Conservation (phyloP, 176 grass and related monocot species). For the Alopecurus myosuroides region DNA sequence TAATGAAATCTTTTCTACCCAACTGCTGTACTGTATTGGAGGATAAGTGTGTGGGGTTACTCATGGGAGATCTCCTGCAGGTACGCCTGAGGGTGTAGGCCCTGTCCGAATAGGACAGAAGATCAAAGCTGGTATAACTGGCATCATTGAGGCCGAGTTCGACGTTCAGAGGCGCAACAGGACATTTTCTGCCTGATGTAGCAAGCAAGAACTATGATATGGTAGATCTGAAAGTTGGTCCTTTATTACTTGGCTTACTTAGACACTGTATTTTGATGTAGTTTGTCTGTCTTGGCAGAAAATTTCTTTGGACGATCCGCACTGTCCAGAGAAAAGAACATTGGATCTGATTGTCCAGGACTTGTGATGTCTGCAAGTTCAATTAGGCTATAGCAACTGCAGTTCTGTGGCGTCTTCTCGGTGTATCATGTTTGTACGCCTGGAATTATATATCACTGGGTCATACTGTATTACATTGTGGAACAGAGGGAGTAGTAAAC, state of each 20-base stretch:
- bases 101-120: slow-evolving; percentile 81
- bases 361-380: slow-evolving; percentile 9
- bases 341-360: not conserved
- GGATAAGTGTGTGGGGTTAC: not conserved
- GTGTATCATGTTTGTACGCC: slow-evolving; percentile 13
- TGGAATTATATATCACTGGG: not conserved
- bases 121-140: slow-evolving; percentile 90
- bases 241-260: not conserved
- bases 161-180: slow-evolving; percentile 74
- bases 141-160: slow-evolving; percentile 81
- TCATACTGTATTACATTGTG: too few species aligned
- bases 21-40: not conserved
- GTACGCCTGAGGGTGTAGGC: slow-evolving; percentile 85
- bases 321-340: not conserved
- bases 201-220: slow-evolving; percentile 7
- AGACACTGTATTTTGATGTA: not conserved
- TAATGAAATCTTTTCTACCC: slow-evolving; percentile 6
- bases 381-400: not conserved
- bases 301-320: not conserved
- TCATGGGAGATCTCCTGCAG: slow-evolving; percentile 24
- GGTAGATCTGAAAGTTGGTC: not conserved
- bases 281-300: not conserved
- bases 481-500: too few species aligned
- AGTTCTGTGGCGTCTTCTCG: not conserved
- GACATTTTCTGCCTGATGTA: slow-evolving; percentile 36